Evolutionary conservation across 768 basidiomycete species (phyloP).

Genomic region (Cyclocybe cylindracea): DNA sequence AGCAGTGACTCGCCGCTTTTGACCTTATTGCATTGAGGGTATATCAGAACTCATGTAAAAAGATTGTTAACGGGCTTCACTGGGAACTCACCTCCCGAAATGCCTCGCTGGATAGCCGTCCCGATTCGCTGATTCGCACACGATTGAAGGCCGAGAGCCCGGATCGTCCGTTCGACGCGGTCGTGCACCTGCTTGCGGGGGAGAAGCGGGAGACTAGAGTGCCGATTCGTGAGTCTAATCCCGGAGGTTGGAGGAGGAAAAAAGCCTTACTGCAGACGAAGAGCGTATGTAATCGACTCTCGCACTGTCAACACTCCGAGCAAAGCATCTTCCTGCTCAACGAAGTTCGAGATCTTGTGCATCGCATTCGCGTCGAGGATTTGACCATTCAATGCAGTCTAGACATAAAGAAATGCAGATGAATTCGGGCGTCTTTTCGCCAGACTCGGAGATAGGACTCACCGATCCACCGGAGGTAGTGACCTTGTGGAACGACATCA

Average conservation of each 20-base stretch:
- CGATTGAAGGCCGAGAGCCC: conserved; percentile 46
- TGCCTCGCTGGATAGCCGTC: conserved; percentile 57
- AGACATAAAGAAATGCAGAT: not conserved
- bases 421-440: too few species aligned
- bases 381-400: conserved; percentile 36
- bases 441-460: conserved; percentile 4
- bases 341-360: conserved; percentile 47
- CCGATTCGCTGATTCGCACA: conserved; percentile 55
- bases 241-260: not conserved
- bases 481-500: conserved; percentile 42
- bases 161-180: conserved; percentile 45
- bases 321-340: conserved; percentile 63
- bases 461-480: conserved; percentile 31
- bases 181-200: conserved; percentile 33
- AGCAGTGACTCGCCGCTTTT: conserved; percentile 47
- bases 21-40: conserved; percentile 32
- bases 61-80: not conserved
- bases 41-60: not conserved
- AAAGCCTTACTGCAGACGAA: conserved; percentile 44
- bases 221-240: not conserved
- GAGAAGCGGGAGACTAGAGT: conserved; percentile 35
- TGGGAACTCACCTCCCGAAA: conserved; percentile 48
- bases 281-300: conserved; percentile 54
- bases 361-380: conserved; percentile 27
- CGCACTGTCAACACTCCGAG: conserved; percentile 58